Evolutionary conservation across 352 stramenopile genomes (phyloP).

Genomic region (Aphanomyces invadans): DNA sequence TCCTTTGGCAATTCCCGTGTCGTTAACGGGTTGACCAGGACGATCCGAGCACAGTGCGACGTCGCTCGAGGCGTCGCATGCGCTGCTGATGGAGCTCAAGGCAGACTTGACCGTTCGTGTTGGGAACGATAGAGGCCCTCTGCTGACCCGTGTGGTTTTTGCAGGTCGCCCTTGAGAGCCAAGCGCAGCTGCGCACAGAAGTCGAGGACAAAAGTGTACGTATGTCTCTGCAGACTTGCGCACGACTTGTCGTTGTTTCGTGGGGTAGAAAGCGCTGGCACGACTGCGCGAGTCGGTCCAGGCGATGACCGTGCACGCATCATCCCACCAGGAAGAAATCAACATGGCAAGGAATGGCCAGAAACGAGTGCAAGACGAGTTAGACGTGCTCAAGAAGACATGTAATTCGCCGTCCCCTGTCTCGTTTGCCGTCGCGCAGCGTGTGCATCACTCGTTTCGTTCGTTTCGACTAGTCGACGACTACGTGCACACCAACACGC

Average conservation of each 20-base stretch:
- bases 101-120: not conserved
- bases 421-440: not conserved
- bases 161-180: conserved; percentile 12
- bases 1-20: too few relatives aligned
- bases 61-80: conserved; percentile 1
- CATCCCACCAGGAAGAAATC: not conserved
- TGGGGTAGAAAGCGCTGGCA: conserved; percentile 6
- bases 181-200: conserved; percentile 2
- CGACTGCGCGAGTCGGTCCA: not conserved
- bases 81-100: not conserved
- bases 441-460: not conserved
- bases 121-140: too few relatives aligned
- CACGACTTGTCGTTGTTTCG: too few relatives aligned
- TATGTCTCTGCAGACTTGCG: not conserved
- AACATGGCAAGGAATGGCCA: not conserved
- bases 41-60: not conserved
- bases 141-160: conserved; percentile 7
- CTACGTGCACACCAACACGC: conserved; percentile 16
- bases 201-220: conserved; percentile 18
- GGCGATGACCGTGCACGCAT: conserved; percentile 1
- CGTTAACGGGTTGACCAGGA: too few relatives aligned
- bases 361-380: conserved; percentile 13
- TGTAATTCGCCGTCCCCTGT: not conserved
- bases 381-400: not conserved
- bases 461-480: conserved; percentile 5